Evolutionary conservation across 768 basidiomycete genomes (phyloP).

Genomic region (Lactarius vividus): DNA sequence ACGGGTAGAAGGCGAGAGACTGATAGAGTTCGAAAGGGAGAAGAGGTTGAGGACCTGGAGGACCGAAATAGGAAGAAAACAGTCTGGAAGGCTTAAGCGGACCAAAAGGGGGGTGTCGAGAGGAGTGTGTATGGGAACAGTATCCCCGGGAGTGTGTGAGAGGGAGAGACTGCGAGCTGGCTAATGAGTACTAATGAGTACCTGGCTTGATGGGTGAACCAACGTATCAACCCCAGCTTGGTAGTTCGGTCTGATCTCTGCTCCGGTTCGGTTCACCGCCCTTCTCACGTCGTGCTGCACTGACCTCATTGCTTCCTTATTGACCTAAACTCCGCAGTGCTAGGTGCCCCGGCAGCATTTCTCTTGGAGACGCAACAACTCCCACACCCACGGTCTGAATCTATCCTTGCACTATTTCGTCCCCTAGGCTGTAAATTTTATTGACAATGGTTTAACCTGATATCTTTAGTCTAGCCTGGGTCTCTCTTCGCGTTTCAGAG

Average conservation of each 20-base stretch:
- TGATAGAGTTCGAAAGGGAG: background rate
- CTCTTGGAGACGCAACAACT: background rate
- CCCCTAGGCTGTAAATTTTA: background rate
- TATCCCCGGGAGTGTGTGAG: background rate
- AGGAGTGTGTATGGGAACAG: background rate
- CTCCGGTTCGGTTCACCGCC: background rate
- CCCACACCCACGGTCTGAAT: slow-evolving; percentile 1
- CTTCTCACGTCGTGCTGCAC: background rate
- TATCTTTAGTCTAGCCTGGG: background rate
- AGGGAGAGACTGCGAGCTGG: background rate
- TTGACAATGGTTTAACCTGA: background rate
- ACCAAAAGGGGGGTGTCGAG: background rate
- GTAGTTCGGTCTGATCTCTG: background rate
- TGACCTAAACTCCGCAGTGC: background rate
- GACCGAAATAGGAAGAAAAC: background rate
- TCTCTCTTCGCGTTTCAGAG: background rate
- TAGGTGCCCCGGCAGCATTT: background rate
- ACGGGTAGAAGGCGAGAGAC: background rate
- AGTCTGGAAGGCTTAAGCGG: background rate
- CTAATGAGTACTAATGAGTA: background rate
- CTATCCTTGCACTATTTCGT: background rate
- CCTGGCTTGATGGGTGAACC: background rate
- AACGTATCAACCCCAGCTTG: background rate
- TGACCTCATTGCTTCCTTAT: background rate
- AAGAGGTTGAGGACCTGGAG: background rate